Evolutionary conservation across 306 rosid species (phyloP).

Genomic region (Gillenia trifoliata): DNA sequence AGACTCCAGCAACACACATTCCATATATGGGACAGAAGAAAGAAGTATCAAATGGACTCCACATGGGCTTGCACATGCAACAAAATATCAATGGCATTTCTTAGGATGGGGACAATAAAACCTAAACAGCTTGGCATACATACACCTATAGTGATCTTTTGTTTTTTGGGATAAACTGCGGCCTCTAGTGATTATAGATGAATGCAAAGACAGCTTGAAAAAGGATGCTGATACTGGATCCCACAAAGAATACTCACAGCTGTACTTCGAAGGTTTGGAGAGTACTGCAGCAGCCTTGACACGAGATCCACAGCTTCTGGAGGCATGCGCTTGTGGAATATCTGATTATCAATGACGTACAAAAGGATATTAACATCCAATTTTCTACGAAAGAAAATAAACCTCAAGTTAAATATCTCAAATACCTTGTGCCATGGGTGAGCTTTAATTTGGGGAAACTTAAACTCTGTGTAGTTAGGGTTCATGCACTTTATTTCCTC

Average conservation of each 20-base stretch:
- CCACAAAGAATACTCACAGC: conserved; percentile 55
- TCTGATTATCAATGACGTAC: conserved; percentile 38
- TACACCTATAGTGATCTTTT: neutral
- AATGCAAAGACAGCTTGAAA: neutral
- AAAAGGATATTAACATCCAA: neutral
- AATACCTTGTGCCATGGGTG: conserved; percentile 97
- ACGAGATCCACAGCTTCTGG: conserved; percentile 97
- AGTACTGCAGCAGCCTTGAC: conserved; percentile 87
- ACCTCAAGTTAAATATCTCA: neutral
- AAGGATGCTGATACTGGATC: neutral
- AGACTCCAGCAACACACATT: neutral
- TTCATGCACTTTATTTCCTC: conserved; percentile 98
- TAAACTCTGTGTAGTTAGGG: conserved; percentile 89
- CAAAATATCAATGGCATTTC: neutral
- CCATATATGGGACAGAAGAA: neutral
- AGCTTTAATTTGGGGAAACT: conserved; percentile 93
- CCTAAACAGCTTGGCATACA: neutral
- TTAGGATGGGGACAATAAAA: conserved; percentile 3
- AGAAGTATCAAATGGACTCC: neutral
- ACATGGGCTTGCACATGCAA: neutral
- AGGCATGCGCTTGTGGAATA: conserved; percentile 87
- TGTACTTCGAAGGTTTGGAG: conserved; percentile 90
- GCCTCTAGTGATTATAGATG: neutral
- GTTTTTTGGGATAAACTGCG: neutral
- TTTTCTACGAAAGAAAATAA: neutral